Evolutionary conservation across 169 alveolate species (phyloP), one percentile per base, ranked within the genome.

Genomic region (Babesia divergens): DNA sequence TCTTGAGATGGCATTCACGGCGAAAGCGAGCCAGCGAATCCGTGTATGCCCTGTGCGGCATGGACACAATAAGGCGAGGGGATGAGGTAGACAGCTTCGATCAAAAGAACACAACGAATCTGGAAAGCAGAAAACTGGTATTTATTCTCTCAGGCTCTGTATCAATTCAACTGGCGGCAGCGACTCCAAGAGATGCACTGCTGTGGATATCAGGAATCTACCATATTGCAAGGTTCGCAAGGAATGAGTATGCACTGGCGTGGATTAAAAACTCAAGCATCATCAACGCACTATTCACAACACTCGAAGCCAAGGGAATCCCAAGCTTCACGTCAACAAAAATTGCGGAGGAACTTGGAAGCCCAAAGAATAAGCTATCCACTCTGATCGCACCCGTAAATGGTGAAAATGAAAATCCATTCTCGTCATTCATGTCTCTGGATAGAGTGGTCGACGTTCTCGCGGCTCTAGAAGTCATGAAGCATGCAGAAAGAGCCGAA

Each of bases 1-100:
- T 70, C 68, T 70, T 80, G n/a, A 46, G 88, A 31, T 80, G 88
- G 88, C 54, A 69, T 16, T 80, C 88, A 28, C 6, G 54, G 37
- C 40, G 80, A 35, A 80, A 80, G 46, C 68, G 80, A 14, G 24
- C 76, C 26, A 24, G 20, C 35, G 88, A 80, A 58, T 43, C 67
- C 47, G 67, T 38, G 5, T 47, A 59, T 44, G 79, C 83, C 22
- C 50, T 80, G 20, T 58, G 83, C 65, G 54, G 44, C 9, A 26
- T 80, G 4, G 49, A 56, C 18, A 31, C 58, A 1, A 80, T 80
- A 3, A 44, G 68, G 22, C 38, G 83, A 32, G 83, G 80, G 5
- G 77, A 70, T 35, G 88, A 80, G 29, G 43, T 70, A 31, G 49
- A 37, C 20, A 20, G 18, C 44, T 70, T 53, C 38, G 83, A 80